Evolutionary conservation across 768 basidiomycete genomes (phyloP), one percentile per base, ranked within the genome.

Genomic region (Suillus alpinus): DNA sequence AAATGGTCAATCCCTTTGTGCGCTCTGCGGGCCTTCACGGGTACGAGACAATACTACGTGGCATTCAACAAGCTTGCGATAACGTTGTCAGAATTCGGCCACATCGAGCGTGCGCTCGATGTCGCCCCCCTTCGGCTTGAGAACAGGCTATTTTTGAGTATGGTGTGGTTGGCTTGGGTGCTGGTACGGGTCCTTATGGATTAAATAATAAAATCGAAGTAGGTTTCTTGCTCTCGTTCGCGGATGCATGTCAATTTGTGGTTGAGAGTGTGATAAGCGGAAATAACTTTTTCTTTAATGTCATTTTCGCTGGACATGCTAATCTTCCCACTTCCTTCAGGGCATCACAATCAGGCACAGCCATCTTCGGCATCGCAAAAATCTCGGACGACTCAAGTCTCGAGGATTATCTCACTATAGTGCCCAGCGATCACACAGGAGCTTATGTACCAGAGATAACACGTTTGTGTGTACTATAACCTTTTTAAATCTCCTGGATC

Each of bases 91-190:
- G 16, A 53, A 16, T 26, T 26, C 26, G 20, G 16, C 52, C 16
- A 18, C 23, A 37, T 53, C 13, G 14, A 53, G 9, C 34, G 20
- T 14, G 50, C 14, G 36, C 53, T 55, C 34, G 36, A 55, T 39
- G 53, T 10, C 5, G 23, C 14, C 53, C 14, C 36, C 51, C 13
- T 53, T 36, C 20, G 34, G 23, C 36, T 37, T 55, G 36, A 55
- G 36, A 53, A 53, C 23, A 53, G 52, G 36, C 8, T 37, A 39
- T 55, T 40, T 46, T 55, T 55, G 53, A 39, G 53, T 39, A 39
- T 39, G 36, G 36, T 13, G 8, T 37, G 20, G 23, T 20, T 37
- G 34, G 4, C 14, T 52, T 34, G 8, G 14, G 14, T 26, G 46
- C 6, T 47, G 46, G 46, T 26, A 29, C 14, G 23, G 23, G 23